phyloP scores from a whole-genome alignment of 441 rosid species.

The Croton laevigatus region DNA sequence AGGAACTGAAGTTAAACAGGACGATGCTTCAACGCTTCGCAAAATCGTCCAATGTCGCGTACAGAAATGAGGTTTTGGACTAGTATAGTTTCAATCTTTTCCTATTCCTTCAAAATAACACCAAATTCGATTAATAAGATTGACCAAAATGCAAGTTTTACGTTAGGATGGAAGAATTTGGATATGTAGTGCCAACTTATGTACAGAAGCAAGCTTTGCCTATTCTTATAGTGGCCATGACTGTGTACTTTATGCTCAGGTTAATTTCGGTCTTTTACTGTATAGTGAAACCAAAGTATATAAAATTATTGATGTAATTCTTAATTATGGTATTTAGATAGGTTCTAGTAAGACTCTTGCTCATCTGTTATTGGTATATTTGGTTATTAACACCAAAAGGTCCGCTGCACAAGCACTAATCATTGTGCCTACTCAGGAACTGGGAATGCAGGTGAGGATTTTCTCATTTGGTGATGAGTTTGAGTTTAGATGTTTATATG shows the following conservation, averaged over 20 bases:
- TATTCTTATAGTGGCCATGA: constrained; percentile 57
- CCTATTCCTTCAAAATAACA: not conserved
- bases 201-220: constrained; percentile 74
- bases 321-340: constrained; percentile 51
- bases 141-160: not conserved
- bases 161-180: constrained; percentile 66
- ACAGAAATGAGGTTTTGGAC: constrained; percentile 51
- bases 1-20: not conserved
- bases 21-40: constrained; percentile 30
- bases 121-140: not conserved
- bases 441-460: constrained; percentile 77
- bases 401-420: constrained; percentile 78
- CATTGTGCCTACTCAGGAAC: constrained; percentile 87
- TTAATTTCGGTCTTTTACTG: constrained; percentile 6
- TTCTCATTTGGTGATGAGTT: not conserved
- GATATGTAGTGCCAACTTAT: constrained; percentile 54
- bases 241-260: constrained; percentile 90
- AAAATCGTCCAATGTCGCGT: constrained; percentile 54
- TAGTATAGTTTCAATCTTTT: constrained; percentile 39
- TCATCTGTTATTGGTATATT: constrained; percentile 56
- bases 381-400: constrained; percentile 55
- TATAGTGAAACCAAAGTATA: not conserved
- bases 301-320: constrained; percentile 17
- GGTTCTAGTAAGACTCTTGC: constrained; percentile 97
- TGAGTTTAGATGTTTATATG: too few species aligned